Conservation (phyloP, 140 eudicot genomes). For the Erigeron philadelphicus region DNA sequence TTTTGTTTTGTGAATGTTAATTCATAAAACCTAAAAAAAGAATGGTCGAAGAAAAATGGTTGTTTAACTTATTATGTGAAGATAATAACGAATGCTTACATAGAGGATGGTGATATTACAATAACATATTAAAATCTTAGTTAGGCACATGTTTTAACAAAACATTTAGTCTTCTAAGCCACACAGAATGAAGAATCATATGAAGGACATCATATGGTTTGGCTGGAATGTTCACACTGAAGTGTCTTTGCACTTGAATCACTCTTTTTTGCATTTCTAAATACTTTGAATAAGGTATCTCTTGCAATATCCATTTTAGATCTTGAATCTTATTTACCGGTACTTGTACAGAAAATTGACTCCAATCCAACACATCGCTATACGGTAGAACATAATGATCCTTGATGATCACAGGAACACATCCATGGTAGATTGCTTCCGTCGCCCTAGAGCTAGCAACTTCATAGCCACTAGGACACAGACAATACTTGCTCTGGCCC, state of each 20-base stretch:
- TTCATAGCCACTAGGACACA: constrained; percentile 67
- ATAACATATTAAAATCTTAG: no score
- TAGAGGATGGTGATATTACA: no score
- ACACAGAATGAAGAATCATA: constrained; percentile 67
- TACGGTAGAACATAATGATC: constrained; percentile 59
- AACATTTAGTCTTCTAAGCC: constrained; percentile 49
- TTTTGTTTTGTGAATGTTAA: no score
- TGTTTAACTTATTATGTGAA: no score
- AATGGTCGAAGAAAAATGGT: no score
- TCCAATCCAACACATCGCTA: constrained; percentile 68
- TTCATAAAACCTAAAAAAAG: no score
- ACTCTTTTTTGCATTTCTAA: constrained; percentile 42
- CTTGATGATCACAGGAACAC: constrained; percentile 56
- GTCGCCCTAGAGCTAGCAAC: constrained; percentile 59
- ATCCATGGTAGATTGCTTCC: constrained; percentile 60
- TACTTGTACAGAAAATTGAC: constrained; percentile 45
- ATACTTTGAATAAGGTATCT: constrained; percentile 42
- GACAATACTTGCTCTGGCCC: constrained; percentile 54
- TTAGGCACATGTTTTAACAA: no score
- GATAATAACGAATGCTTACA: no score
- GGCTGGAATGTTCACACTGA: constrained; percentile 44
- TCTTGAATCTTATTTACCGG: constrained; percentile 32
- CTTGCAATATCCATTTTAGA: constrained; percentile 38
- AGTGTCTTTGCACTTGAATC: constrained; percentile 49
- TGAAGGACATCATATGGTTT: constrained; percentile 49